Percentiles rank a stretch among this genome's conserved stretches.
Evolutionary conservation across 1,139 yeast species (phyloP).

Genomic region (Pichia kudriavzevii): DNA sequence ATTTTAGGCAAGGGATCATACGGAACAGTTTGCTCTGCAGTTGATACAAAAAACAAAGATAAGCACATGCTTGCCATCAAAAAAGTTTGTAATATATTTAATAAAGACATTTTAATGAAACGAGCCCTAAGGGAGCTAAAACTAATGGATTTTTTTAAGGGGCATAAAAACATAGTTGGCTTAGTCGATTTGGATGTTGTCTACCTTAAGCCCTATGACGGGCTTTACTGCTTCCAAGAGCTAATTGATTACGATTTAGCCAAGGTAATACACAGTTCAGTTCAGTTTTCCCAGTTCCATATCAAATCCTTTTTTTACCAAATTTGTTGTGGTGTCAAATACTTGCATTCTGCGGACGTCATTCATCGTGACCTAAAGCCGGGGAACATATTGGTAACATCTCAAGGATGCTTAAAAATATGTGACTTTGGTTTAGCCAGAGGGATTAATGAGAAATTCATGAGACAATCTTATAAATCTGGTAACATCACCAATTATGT

Average conservation of each 20-base stretch:
- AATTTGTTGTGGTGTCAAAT: conserved; percentile 85
- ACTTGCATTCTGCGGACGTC: conserved; percentile 93
- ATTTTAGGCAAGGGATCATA: conserved; percentile 83
- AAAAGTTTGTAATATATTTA: conserved; percentile 62
- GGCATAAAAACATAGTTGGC: conserved; percentile 72
- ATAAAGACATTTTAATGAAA: conserved; percentile 54
- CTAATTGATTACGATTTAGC: conserved; percentile 75
- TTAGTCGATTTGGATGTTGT: conserved; percentile 70
- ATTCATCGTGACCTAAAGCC: conserved; percentile 93
- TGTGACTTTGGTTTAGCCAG: conserved; percentile 95
- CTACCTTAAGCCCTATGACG: conserved; percentile 61
- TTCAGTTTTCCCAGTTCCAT: conserved; percentile 78
- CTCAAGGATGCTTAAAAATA: conserved; percentile 91
- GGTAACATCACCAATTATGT: conserved; percentile 71
- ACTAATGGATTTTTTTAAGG: conserved; percentile 70
- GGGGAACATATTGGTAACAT: conserved; percentile 84
- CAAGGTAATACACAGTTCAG: conserved; percentile 65
- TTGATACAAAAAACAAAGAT: conserved; percentile 40
- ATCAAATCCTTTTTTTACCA: conserved; percentile 72
- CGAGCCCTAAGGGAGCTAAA: conserved; percentile 75
- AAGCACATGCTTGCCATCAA: conserved; percentile 57
- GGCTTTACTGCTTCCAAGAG: conserved; percentile 80
- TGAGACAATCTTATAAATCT: conserved; percentile 29
- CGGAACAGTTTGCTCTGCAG: conserved; percentile 81
- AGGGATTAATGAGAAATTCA: conserved; percentile 47